Base-by-base conservation (phyloP, 2,329 filamentous ascomycete species). In the Ophiostoma sp. region DNA sequence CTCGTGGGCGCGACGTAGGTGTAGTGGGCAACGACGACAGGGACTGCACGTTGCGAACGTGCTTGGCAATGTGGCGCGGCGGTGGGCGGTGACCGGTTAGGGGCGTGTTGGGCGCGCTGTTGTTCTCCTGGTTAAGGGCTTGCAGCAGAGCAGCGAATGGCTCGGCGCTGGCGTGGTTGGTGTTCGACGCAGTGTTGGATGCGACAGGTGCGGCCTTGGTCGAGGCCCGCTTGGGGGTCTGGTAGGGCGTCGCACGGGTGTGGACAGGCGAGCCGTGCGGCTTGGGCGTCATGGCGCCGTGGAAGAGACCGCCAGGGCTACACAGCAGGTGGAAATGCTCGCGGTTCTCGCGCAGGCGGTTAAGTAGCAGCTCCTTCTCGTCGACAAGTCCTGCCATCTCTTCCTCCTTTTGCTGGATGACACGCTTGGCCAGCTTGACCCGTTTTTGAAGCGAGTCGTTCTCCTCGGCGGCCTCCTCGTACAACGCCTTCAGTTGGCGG, bases 331-430 rank as follows among this genome's bases (percentile, higher is more conserved):
- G 92, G 78, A 97, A 90, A 79, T 97, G 94, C 79, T 97, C 93
- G 75, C 95, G 87, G 79, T 97, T 97, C 80, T 97, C 93, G 57
- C 92, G 90, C 76, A 98, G 97, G 25, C 95, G 91, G 75, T 91
- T 93, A 74, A 95, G 89, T 69, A 98, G 86, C 80, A 93, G 87
- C 52, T 90, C 86, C 72, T 94, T 92, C 79, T 96, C 92, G 78
- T 97, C 93, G 1, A 85, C 81, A n/a, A 97, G 83, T 70, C 85
- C 85, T 7, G 89, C 86, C 22, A 92, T 88, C 78, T 94, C 91
- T 75, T 93, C 91, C 74, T 93, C 92, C 77, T 94, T 92, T 76
- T 92, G 88, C 78, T 93, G 89, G 71, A 97, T 93, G 31, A 95
- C 82, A 78, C 90, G 92, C 81, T 94, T 95, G 8, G 94, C 93